These are phyloP conservation scores for Gossypioides kirkii DNA, from an alignment of 345 rosid genomes.

Conservation along the genomic window DNA sequence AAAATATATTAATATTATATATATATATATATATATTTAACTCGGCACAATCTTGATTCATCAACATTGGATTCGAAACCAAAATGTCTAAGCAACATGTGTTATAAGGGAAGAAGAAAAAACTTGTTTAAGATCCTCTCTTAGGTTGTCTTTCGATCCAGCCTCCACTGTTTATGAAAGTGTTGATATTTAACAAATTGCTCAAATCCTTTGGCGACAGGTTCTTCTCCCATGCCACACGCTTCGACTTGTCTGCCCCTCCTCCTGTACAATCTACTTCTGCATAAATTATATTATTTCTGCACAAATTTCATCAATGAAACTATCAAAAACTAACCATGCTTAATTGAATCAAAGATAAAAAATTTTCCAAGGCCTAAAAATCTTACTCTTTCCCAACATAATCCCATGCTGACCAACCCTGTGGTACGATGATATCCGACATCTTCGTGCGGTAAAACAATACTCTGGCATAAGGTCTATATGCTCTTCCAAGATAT, in stretches of 20 bases:
- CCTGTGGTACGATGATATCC: background rate
- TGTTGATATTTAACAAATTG: background rate
- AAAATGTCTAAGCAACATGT: background rate
- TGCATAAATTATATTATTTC: background rate
- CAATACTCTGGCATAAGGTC: background rate
- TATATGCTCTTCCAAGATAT: background rate
- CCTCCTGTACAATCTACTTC: background rate
- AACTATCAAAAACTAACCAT: background rate
- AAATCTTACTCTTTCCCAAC: background rate
- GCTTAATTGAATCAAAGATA: background rate
- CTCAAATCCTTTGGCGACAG: background rate
- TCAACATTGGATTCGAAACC: too few relatives aligned
- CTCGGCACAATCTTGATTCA: too few relatives aligned
- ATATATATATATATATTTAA: too few relatives aligned
- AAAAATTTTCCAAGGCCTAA: background rate
- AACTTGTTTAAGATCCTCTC: background rate
- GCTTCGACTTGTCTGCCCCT: background rate
- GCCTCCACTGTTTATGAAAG: background rate
- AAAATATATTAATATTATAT: too few relatives aligned
- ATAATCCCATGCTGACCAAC: constrained; percentile 9
- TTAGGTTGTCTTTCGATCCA: background rate
- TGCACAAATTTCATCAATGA: background rate
- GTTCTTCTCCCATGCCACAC: constrained; percentile 8
- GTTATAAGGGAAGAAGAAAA: background rate
- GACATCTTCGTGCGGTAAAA: background rate